Percentiles rank a stretch among this genome's conserved stretches.
phyloP scores from a whole-genome alignment of 108 stramenopile genomes.

The Cylindrotheca closterium region DNA sequence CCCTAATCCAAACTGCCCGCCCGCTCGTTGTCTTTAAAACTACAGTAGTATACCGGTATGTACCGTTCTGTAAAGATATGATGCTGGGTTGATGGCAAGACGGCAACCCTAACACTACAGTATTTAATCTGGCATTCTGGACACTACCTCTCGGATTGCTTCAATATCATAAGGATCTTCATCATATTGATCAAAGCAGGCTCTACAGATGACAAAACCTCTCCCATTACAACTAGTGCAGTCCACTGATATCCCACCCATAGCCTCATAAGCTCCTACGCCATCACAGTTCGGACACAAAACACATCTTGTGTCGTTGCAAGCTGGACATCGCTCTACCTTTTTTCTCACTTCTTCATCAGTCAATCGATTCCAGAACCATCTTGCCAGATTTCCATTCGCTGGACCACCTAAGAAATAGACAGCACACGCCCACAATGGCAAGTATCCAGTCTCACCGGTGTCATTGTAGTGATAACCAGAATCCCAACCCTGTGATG shows the following conservation, averaged over 20 bases:
- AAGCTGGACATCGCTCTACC: constrained; percentile 37
- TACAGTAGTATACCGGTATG: too few relatives aligned
- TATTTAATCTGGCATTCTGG: constrained; percentile 62
- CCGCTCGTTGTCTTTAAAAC: too few relatives aligned
- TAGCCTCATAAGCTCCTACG: constrained; percentile 67
- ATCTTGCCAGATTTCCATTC: constrained; percentile 79
- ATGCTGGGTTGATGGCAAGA: too few relatives aligned
- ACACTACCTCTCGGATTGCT: constrained; percentile 67
- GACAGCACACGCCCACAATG: constrained; percentile 82
- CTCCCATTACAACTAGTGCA: constrained; percentile 71
- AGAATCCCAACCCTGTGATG: constrained; percentile 11
- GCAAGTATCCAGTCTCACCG: constrained; percentile 84
- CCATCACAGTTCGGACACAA: constrained; percentile 81
- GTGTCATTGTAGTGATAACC: constrained; percentile 81
- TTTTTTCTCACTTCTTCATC: neutral
- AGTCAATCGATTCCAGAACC: constrained; percentile 64
- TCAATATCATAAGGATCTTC: constrained; percentile 80
- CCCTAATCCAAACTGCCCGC: too few relatives aligned
- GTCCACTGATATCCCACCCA: constrained; percentile 37
- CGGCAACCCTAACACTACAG: neutral
- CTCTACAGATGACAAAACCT: constrained; percentile 74
- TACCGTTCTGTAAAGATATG: too few relatives aligned
- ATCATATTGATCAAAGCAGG: constrained; percentile 63
- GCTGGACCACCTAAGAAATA: constrained; percentile 90
- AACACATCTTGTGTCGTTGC: constrained; percentile 62